These are phyloP conservation scores for Penicillium pulvis DNA, from an alignment of 495 filamentous ascomycete species.

Conservation along the genomic window DNA sequence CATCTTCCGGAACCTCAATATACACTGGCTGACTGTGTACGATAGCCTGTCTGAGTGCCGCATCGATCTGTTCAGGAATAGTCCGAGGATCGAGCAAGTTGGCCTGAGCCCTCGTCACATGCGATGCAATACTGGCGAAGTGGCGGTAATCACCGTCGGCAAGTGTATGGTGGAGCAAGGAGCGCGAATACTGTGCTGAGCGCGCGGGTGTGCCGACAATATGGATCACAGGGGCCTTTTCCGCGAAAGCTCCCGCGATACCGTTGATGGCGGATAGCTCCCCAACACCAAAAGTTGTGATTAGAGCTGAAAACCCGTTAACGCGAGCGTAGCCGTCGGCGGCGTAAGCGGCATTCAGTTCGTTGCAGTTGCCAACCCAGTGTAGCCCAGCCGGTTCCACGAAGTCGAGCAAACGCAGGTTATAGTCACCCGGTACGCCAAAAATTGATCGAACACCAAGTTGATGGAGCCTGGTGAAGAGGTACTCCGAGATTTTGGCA, in stretches of 20 bases:
- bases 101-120: too few relatives aligned
- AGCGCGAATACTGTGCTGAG: neutral
- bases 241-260: constrained; percentile 67
- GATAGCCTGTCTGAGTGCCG: too few relatives aligned
- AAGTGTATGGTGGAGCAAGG: constrained; percentile 17
- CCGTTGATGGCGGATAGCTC: constrained; percentile 73
- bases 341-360: constrained; percentile 77
- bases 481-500: too few relatives aligned
- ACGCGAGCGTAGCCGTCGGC: constrained; percentile 76
- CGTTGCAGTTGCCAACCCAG: constrained; percentile 76
- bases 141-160: constrained; percentile 18
- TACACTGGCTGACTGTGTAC: too few relatives aligned
- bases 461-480: constrained; percentile 15
- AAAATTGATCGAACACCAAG: constrained; percentile 6
- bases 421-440: constrained; percentile 62
- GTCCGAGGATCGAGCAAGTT: too few relatives aligned
- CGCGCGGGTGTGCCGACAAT: constrained; percentile 61
- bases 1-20: too few relatives aligned
- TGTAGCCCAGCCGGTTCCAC: constrained; percentile 57
- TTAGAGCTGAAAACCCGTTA: constrained; percentile 66
- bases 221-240: constrained; percentile 74
- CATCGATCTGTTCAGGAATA: too few relatives aligned
- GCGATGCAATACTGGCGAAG: too few relatives aligned
- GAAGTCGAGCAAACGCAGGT: constrained; percentile 67
- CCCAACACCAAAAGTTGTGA: constrained; percentile 77